A percentile compares a stretch with the other conserved stretches of the same genome.
Conservation (phyloP, 169 alveolate species). For the Miamiensis avidus region DNA sequence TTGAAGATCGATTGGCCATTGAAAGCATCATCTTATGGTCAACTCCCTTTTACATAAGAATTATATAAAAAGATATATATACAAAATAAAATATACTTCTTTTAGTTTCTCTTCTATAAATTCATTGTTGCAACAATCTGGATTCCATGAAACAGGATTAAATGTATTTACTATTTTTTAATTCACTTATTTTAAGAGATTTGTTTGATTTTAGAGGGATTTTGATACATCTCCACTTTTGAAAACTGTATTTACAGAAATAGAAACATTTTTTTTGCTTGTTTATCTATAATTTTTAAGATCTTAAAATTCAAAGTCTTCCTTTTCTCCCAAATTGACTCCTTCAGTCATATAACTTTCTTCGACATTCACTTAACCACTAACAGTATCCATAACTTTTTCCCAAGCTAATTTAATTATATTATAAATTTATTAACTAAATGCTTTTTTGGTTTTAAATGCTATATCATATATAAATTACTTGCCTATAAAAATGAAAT, state of each 20-base stretch:
- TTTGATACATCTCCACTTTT: slow-evolving; percentile 30
- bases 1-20: slow-evolving; percentile 47
- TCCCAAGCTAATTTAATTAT: slow-evolving; percentile 9
- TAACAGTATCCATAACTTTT: background rate
- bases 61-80: too few species aligned
- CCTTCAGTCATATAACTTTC: slow-evolving; percentile 1
- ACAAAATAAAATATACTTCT: background rate
- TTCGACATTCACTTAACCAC: slow-evolving; percentile 4
- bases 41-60: slow-evolving; percentile 22
- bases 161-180: slow-evolving; percentile 31
- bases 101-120: slow-evolving; percentile 47
- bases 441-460: too few species aligned
- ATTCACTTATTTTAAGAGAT: slow-evolving; percentile 31
- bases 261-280: slow-evolving; percentile 20
- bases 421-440: too few species aligned
- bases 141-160: slow-evolving; percentile 58
- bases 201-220: slow-evolving; percentile 22
- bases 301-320: background rate
- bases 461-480: too few species aligned
- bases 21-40: slow-evolving; percentile 45
- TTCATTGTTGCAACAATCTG: slow-evolving; percentile 48
- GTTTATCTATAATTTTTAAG: slow-evolving; percentile 2
- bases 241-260: slow-evolving; percentile 20
- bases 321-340: background rate
- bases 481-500: background rate